Evolutionary conservation across 176 grass and related monocot species (phyloP), one percentile per base, ranked within the genome.

Genomic region (Eleusine indica): DNA sequence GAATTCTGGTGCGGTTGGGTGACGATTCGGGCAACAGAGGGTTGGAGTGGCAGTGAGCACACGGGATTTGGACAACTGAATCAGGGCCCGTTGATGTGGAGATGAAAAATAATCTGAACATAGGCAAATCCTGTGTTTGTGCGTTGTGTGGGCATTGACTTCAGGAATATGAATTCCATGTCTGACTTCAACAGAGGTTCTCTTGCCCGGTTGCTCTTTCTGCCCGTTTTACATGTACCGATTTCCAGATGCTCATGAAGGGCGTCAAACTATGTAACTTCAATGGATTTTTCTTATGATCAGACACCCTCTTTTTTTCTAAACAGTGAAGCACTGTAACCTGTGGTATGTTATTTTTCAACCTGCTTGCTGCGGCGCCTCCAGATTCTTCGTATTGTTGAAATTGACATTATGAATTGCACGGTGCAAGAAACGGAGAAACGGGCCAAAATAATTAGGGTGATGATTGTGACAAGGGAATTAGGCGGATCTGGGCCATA

Each of bases 391-490:
- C 63, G 1, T 87, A 10, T 9, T 53, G 53, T 10, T 82, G 80
- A 83, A 64, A 66, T 77, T 49, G 79, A 71, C 73, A 0, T 30
- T 10, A 30, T 35, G 42, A 53, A 51, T 52, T 87, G 18, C 22
- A 58, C 56, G 56, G 21, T 9, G 56, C 56, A 58, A 21, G 56
- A 58, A 58, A 58, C 56, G 56, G 19, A 58, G 21, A 58, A 58
- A 22, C 56, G 19, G 56, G 56, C 56, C 12, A 39, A 15, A 70
- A 63, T 70, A 41, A 63, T 62, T 76, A 51, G 44, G 12, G 73
- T 29, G 73, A 37, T 71, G 79, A 87, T 77, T 11, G 73, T 2
- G 86, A 77, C 86, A 54, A 32, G 32, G 16, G 56, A 82, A 76
- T 87, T 77, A 82, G 79, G 65, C 71, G 37, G 71, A 76, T 41